Base-by-base conservation (phyloP, 2,329 filamentous ascomycete genomes). In the Fusarium palustre region DNA sequence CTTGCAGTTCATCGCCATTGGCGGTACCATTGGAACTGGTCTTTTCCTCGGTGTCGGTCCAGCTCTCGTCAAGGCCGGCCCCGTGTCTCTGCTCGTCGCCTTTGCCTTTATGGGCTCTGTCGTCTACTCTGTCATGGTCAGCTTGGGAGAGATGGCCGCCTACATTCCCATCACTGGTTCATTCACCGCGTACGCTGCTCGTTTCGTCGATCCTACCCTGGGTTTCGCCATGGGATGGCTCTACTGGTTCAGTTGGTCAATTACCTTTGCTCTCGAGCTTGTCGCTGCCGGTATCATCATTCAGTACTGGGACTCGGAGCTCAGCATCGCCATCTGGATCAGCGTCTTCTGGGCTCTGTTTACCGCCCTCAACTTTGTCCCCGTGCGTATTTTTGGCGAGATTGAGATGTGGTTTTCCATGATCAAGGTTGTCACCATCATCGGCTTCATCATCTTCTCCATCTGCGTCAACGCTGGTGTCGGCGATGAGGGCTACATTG, bases 141-240 rank as follows among this genome's bases (percentile, higher is more conserved):
- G 85, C 46, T 81, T 91, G 33, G 88, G 87, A 50, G 89, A 97
- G 80, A 91, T 96, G 85, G 90, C 92, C 12, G 90, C 92, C 13
- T 93, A 90, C 72, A 89, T 94, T 30, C 93, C 93, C 8, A 88
- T 94, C 36, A 84, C 90, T 22, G 92, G 91, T 60, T 90, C 91
- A 41, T 94, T 94, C 76, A 92, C 91, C 31, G 86, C 89, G 42
- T 95, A 94, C 73, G 91, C 92, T 24, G 86, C 88, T 39, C 90
- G 92, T 20, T 93, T 95, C 73, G 85, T 93, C 68, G 89, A 92
- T 74, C 89, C 88, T 13, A 89, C 89, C 58, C 82, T 93, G 48
- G 91, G 91, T 10, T 94, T 94, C 73, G 86, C 91, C 22, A 91
- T 94, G 85, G 92, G 92, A 22, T 94, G 91, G 91, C 89, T 92